Evolutionary conservation across 148 eudicot genomes (phyloP).

Genomic region (Fagopyrum tataricum): DNA sequence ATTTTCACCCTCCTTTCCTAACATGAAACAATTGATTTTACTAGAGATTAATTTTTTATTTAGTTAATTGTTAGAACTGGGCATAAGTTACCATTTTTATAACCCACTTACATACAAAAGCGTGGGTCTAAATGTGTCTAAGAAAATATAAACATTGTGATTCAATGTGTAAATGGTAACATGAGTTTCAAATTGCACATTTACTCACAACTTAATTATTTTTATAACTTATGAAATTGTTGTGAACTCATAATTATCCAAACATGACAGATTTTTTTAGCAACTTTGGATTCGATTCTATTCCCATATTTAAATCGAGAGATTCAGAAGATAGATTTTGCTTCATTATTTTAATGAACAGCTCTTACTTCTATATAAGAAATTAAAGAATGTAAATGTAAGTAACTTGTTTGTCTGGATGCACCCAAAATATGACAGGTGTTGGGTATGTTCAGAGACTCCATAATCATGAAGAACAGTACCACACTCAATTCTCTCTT

Average conservation of each 20-base stretch:
- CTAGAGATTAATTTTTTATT: too few relatives aligned
- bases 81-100: too few relatives aligned
- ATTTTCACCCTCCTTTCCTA: too few relatives aligned
- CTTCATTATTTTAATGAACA: not conserved
- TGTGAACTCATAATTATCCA: not conserved
- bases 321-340: not conserved
- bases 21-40: too few relatives aligned
- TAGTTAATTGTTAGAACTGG: too few relatives aligned
- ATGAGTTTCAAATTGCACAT: too few relatives aligned
- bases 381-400: not conserved
- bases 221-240: too few relatives aligned
- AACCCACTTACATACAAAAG: too few relatives aligned
- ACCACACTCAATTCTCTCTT: not conserved
- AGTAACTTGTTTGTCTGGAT: slow-evolving; percentile 6
- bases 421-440: not conserved
- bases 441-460: not conserved
- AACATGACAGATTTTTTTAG: not conserved
- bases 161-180: too few relatives aligned
- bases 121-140: too few relatives aligned
- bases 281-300: not conserved
- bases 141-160: too few relatives aligned
- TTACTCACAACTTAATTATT: too few relatives aligned
- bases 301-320: not conserved
- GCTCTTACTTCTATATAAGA: not conserved
- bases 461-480: not conserved